Evolutionary conservation across 805 yeast species (phyloP), one percentile per base, ranked within the genome.

Genomic region (Candida fluviatilis): DNA sequence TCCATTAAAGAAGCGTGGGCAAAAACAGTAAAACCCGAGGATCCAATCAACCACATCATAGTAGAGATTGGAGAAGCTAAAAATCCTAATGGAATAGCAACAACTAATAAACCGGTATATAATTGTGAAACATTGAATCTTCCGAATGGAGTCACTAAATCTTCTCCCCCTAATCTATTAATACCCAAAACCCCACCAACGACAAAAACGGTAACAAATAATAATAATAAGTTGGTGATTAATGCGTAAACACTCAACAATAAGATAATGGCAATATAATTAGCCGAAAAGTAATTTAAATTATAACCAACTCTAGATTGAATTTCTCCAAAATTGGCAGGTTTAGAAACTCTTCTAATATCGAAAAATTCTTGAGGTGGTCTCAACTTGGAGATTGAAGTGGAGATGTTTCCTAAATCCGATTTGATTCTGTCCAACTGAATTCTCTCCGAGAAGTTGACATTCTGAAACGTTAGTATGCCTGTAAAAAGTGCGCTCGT

Each of bases 341-440:
- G 99, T 60, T 88, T 89, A 26, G 95, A 84, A 45, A 93, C 62
- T 58, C 95, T 82, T 62, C 89, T 84, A 55, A 85, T 64, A 59
- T 93, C 97, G 56, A 93, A 87, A 58, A 93, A 93, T 60, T 93
- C 99, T 62, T 84, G 93, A 30, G 95, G 90, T 26, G 97, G 87
- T 56, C 85, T 82, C 44, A 93, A 62, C 52, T 84, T 77, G 34
- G 93, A 64, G 45, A 89, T 69, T 46, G 81, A 76, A 27, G 72
- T 54, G 55, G 83, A 87, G 35, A 91, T 49, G 2, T 80, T 48
- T 28, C 63, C 65, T 16, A 78, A 62, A 46, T 77, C 82, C 30
- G 56, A 55, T 63, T 71, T 58, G 40, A 58, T 46, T 36, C 57
- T 44, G 18, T 50, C 85, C 17, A 75, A 42, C 48, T 66, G 75